Evolutionary conservation across 352 stramenopile species (phyloP).

Genomic region (Globisporangium okanoganense): DNA sequence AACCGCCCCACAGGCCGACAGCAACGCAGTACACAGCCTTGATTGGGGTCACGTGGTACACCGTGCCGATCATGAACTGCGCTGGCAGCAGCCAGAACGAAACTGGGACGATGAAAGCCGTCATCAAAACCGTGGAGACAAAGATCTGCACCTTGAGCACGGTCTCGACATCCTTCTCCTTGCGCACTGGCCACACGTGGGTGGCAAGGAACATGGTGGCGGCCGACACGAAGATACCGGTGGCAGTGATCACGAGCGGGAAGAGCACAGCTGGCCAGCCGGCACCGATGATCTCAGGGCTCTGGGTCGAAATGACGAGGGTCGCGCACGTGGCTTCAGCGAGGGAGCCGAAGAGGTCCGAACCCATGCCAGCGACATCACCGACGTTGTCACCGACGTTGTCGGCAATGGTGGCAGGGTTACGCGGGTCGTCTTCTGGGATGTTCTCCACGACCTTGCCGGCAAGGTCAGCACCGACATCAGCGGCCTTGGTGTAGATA

Average conservation of each 20-base stretch:
- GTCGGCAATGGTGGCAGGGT: conserved; percentile 99
- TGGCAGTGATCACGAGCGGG: conserved; percentile 94
- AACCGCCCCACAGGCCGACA: conserved; percentile 95
- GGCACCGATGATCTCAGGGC: conserved; percentile 83
- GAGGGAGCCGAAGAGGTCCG: conserved; percentile 99
- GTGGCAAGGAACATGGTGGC: conserved; percentile 97
- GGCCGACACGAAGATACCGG: conserved; percentile 97
- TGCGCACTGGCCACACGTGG: conserved; percentile 93
- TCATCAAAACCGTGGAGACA: conserved; percentile 95
- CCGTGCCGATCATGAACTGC: conserved; percentile 84
- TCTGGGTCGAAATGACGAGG: conserved; percentile 95
- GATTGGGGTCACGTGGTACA: conserved; percentile 78
- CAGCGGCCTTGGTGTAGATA: conserved; percentile 99
- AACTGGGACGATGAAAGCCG: conserved; percentile 89
- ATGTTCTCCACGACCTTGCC: conserved; percentile 99
- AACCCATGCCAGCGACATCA: conserved; percentile 99
- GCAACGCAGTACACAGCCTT: conserved; percentile 92
- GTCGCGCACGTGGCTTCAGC: conserved; percentile 98
- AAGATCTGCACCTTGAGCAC: conserved; percentile 99
- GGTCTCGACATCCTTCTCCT: conserved; percentile 94
- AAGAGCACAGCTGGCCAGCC: conserved; percentile 96
- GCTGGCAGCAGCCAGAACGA: conserved; percentile 90
- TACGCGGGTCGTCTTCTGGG: conserved; percentile 98
- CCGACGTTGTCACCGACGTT: conserved; percentile 99
- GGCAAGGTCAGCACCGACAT: conserved; percentile 99